Base-by-base conservation (phyloP, 208 protist species). In the Trypanosoma boissoni region DNA sequence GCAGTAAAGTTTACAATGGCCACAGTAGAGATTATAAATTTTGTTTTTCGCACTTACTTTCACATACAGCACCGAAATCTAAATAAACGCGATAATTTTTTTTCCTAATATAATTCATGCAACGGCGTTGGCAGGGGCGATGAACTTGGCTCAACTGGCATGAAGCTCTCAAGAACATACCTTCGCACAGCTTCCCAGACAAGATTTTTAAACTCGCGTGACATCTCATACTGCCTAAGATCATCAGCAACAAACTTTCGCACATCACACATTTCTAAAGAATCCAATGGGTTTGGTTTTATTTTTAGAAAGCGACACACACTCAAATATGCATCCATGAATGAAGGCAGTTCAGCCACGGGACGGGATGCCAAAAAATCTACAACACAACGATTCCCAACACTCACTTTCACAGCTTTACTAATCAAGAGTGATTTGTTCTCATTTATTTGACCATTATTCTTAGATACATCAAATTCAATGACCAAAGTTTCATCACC, bases 151-250 rank as follows among this genome's bases (percentile, higher is more conserved):
- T 51, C 26, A n/a, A 46, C 18, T 4, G 34, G 36, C 2, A 61
- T 18, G 21, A 52, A 66, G 37, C 65, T 37, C 2, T 55, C 43
- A 31, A 80, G 27, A 31, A 80, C 28, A 58, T 69, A 75, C 18
- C 54, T 36, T 12, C 74, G 34, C 31, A 69, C 65, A 9, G 63
- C 66, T 23, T 64, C 48, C 74, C 74, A 80, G 12, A 74, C 49
- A 28, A 74, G 39, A 42, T 58, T 52, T 16, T 71, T 71, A 16
- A 80, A 31, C 50, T 71, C 64, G 26, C 45, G 4, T 4, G 34
- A 46, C 16, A 45, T 36, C 28, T 50, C 43, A 5, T 29, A 45
- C 32, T 65, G 21, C 9, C 26, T 29, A 16, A 61, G 58, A 29
- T 50, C 26, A 14, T 53, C 51, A 24, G 56, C 58, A 2, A 80